Percentiles rank a stretch among this genome's conserved stretches.
phyloP scores from a whole-genome alignment of 495 filamentous ascomycete species.

The Aspergillus leporis region DNA sequence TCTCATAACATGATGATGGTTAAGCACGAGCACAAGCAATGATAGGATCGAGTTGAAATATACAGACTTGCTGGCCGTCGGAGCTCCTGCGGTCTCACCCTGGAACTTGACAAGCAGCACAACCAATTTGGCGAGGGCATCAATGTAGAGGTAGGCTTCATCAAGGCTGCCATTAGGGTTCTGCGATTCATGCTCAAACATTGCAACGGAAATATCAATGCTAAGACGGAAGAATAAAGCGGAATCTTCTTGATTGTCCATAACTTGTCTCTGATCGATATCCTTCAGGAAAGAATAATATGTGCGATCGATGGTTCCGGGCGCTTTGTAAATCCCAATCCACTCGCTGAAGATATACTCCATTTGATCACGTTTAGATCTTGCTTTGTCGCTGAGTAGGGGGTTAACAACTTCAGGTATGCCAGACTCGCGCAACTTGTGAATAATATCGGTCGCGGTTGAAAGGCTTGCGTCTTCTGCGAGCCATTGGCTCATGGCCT shows the following conservation, averaged over 20 bases:
- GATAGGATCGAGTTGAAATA: slow-evolving; percentile 76
- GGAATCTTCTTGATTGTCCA: slow-evolving; percentile 71
- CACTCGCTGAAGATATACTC: slow-evolving; percentile 96
- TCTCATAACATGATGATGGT: slow-evolving; percentile 78
- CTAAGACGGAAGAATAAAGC: slow-evolving; percentile 76
- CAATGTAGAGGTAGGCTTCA: slow-evolving; percentile 72
- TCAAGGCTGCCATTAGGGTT: slow-evolving; percentile 61
- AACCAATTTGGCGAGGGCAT: slow-evolving; percentile 86
- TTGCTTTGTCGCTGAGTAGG: slow-evolving; percentile 49
- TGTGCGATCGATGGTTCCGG: slow-evolving; percentile 67
- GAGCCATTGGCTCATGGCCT: slow-evolving; percentile 82
- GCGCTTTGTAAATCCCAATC: slow-evolving; percentile 77
- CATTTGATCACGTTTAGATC: slow-evolving; percentile 72
- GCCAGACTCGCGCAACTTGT: slow-evolving; percentile 66
- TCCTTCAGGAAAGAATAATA: slow-evolving; percentile 80
- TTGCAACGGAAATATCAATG: slow-evolving; percentile 74
- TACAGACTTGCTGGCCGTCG: slow-evolving; percentile 57
- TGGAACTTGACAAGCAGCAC: slow-evolving; percentile 71
- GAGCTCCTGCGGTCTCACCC: slow-evolving; percentile 57
- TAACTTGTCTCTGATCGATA: slow-evolving; percentile 68
- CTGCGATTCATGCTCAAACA: slow-evolving; percentile 66
- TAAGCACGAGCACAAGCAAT: slow-evolving; percentile 76
- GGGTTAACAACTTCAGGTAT: slow-evolving; percentile 52
- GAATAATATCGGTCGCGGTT: slow-evolving; percentile 65
- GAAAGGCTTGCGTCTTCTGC: slow-evolving; percentile 66